A percentile compares a stretch with the other conserved stretches of the same genome.
Conservation (phyloP, 768 basidiomycete genomes). For the Leccinum broughii region DNA sequence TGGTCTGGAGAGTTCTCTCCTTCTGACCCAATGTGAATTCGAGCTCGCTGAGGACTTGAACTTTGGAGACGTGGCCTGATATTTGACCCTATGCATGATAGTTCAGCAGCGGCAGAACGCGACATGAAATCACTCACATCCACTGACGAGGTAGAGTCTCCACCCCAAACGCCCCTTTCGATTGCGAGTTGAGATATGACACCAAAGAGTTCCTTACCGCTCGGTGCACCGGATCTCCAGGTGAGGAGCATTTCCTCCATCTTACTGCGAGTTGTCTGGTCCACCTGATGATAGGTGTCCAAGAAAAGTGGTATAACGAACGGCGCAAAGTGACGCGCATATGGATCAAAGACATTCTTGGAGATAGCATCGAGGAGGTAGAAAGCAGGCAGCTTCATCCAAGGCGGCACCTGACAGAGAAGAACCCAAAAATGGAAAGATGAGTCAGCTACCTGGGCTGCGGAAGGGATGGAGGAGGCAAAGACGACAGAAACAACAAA, state of each 20-base stretch:
- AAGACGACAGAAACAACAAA: constrained; percentile 35
- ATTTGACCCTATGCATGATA: constrained; percentile 34
- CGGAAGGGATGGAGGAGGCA: constrained; percentile 12
- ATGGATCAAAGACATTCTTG: constrained; percentile 94
- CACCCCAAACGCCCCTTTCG: constrained; percentile 82
- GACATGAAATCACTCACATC: constrained; percentile 38
- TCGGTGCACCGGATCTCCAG: constrained; percentile 87
- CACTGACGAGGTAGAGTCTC: constrained; percentile 39
- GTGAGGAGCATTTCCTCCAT: constrained; percentile 98
- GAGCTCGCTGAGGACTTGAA: constrained; percentile 80
- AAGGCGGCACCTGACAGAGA: constrained; percentile 71
- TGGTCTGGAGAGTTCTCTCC: constrained; percentile 67
- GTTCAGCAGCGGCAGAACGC: not conserved
- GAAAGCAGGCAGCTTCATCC: constrained; percentile 90
- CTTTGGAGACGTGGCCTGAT: constrained; percentile 58
- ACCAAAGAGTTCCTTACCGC: constrained; percentile 83
- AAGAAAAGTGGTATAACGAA: constrained; percentile 85
- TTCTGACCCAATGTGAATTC: constrained; percentile 82
- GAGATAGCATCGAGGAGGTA: constrained; percentile 96
- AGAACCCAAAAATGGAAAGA: constrained; percentile 36
- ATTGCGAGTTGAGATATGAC: constrained; percentile 75
- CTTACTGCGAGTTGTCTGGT: constrained; percentile 81
- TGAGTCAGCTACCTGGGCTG: constrained; percentile 62
- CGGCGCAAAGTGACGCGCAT: constrained; percentile 80
- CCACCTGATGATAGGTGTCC: constrained; percentile 85